phyloP scores from a whole-genome alignment of 1,284 basidiomycete genomes.

The Sphaerobolus stellatus region DNA sequence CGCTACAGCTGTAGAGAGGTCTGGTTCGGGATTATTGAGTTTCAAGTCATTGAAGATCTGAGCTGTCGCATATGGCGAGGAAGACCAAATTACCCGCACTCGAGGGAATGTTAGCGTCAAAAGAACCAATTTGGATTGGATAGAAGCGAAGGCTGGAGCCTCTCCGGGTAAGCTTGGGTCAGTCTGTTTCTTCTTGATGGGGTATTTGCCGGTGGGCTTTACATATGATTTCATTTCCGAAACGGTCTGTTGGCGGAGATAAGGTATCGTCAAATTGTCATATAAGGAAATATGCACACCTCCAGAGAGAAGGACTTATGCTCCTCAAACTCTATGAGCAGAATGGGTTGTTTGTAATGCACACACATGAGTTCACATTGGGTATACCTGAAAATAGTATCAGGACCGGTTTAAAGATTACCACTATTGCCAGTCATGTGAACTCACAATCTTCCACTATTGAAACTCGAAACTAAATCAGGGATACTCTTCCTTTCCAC shows the following conservation, averaged over 20 bases:
- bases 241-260: slow-evolving; percentile 42
- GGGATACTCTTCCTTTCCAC: slow-evolving; percentile 94
- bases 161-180: slow-evolving; percentile 40
- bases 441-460: slow-evolving; percentile 86
- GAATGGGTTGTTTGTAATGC: slow-evolving; percentile 91
- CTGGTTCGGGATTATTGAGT: slow-evolving; percentile 79
- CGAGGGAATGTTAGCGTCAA: slow-evolving; percentile 89
- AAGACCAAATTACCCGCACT: slow-evolving; percentile 94
- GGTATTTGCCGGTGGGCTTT: slow-evolving; percentile 56
- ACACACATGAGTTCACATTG: slow-evolving; percentile 98
- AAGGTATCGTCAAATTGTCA: neutral
- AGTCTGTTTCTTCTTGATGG: slow-evolving; percentile 50
- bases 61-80: slow-evolving; percentile 89
- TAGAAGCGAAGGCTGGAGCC: slow-evolving; percentile 42
- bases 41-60: slow-evolving; percentile 95
- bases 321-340: slow-evolving; percentile 99
- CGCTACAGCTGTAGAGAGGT: slow-evolving; percentile 69
- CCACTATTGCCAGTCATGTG: too few species aligned
- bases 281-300: slow-evolving; percentile 41
- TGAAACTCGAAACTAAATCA: slow-evolving; percentile 90
- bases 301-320: slow-evolving; percentile 92
- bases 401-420: too few species aligned
- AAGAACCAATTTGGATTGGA: slow-evolving; percentile 90
- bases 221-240: slow-evolving; percentile 63
- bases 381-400: slow-evolving; percentile 88